Conservation (phyloP, 768 basidiomycete genomes). For the Lentinus brumalis region DNA sequence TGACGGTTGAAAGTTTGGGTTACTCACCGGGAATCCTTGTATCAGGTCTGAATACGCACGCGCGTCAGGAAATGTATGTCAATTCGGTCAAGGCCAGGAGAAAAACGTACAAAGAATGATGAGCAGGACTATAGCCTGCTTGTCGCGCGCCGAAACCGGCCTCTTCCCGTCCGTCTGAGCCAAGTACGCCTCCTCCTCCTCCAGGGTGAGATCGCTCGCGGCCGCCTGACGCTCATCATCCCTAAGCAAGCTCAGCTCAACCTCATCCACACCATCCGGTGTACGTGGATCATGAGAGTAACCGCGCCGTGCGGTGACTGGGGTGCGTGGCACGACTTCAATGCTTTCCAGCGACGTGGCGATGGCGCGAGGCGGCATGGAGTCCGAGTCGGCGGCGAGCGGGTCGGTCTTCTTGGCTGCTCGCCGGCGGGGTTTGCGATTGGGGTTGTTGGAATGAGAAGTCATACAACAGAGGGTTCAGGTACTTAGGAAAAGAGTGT, state of each 20-base stretch:
- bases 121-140: slow-evolving; percentile 79
- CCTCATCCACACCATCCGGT: slow-evolving; percentile 43
- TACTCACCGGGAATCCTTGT: slow-evolving; percentile 34
- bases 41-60: slow-evolving; percentile 54
- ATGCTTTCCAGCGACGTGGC: slow-evolving; percentile 33
- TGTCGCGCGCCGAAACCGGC: slow-evolving; percentile 72
- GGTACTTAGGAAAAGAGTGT: background rate
- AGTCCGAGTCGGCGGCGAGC: slow-evolving; percentile 12
- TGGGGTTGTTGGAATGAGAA: slow-evolving; percentile 1
- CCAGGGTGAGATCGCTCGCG: slow-evolving; percentile 44
- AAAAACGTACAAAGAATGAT: slow-evolving; percentile 79
- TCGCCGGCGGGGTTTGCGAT: slow-evolving; percentile 17
- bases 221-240: slow-evolving; percentile 56
- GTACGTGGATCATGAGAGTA: slow-evolving; percentile 17
- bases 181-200: slow-evolving; percentile 34
- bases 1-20: no score
- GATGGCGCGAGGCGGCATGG: slow-evolving; percentile 27
- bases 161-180: slow-evolving; percentile 42
- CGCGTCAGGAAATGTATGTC: background rate
- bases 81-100: slow-evolving; percentile 1
- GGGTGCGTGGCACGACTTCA: slow-evolving; percentile 30
- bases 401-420: slow-evolving; percentile 5
- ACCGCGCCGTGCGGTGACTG: slow-evolving; percentile 20
- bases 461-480: slow-evolving; percentile 11
- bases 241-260: slow-evolving; percentile 62